Base-by-base conservation (phyloP, 192 early-diverging fungal species). In the Thoreauomyces humboldtii region DNA sequence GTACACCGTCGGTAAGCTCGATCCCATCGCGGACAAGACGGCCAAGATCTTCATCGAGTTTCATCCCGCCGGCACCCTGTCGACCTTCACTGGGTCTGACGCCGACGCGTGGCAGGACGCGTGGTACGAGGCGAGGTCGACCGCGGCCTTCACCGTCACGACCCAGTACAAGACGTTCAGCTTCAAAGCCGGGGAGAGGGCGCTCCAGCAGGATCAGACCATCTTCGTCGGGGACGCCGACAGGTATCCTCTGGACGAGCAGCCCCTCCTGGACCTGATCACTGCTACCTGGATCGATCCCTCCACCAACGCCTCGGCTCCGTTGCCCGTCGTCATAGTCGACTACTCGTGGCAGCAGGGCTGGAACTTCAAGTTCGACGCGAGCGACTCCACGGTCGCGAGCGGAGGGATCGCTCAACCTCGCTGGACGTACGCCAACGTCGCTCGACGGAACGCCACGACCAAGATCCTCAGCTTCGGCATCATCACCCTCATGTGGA, bases 401-500 rank as follows among this genome's bases (percentile, higher is more conserved):
- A 24, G 19, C 2, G n/a, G n/a, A n/a, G 44, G 44, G 19, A 24
- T 29, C 50, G 28, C 28, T 14, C 50, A 52, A 52, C 50, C 50
- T 4, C 25, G 25, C 5, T 52, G 50, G 50, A 52, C 2, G 2
- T 52, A 25, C 24, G 50, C 5, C 4, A 15, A 29, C 7, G 28
- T 31, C 24, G 50, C 50, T 3, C n/a, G 31, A 4, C 50, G 50
- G 25, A 52, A 31, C 24, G 28, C 50, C 24, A 52, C 50, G 5
- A 52, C 50, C 2, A 52, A 52, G 28, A 31, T 52, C 28, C 21
- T 52, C 24, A 29, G 25, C 25, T 52, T 52, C 27, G 50, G 50
- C 2, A 52, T 52, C 50, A 52, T 52, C 22, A 29, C 50, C 21
- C 50, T 52, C 50, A 52, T 52, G 50, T 52, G 50, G 50, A 17